Conservation (phyloP, 1,139 yeast species). For the Pichiaceae sp. region DNA sequence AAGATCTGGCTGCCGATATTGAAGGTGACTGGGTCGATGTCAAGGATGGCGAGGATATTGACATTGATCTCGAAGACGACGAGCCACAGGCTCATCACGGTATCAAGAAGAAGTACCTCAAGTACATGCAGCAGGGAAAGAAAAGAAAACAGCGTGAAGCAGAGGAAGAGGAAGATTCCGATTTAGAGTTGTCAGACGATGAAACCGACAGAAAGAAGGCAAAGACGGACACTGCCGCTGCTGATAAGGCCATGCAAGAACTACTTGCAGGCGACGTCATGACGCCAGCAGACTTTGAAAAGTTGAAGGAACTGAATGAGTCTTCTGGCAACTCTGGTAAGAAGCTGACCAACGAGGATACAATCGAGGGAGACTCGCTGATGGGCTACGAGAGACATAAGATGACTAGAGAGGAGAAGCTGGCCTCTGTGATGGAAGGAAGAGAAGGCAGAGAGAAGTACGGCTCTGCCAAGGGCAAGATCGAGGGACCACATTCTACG, state of each 20-base stretch:
- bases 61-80: slow-evolving; percentile 35
- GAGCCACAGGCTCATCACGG: slow-evolving; percentile 34
- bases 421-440: slow-evolving; percentile 83
- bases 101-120: slow-evolving; percentile 24
- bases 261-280: slow-evolving; percentile 61
- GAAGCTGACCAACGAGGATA: slow-evolving; percentile 55
- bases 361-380: slow-evolving; percentile 69
- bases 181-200: slow-evolving; percentile 32
- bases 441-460: slow-evolving; percentile 87
- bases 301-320: slow-evolving; percentile 74
- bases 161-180: slow-evolving; percentile 33
- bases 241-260: slow-evolving; percentile 46
- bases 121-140: slow-evolving; percentile 25
- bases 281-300: slow-evolving; percentile 97
- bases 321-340: slow-evolving; percentile 79
- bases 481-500: slow-evolving; percentile 73
- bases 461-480: slow-evolving; percentile 80
- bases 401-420: slow-evolving; percentile 81
- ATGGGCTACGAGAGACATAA: slow-evolving; percentile 84
- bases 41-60: slow-evolving; percentile 54
- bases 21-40: slow-evolving; percentile 58
- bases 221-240: slow-evolving; percentile 4
- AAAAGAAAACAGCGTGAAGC: slow-evolving; percentile 18
- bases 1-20: slow-evolving; percentile 34
- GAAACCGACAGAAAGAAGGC: slow-evolving; percentile 24